phyloP scores from a whole-genome alignment of 2,329 filamentous ascomycete species.

The Verticillium zaregamsianum region DNA sequence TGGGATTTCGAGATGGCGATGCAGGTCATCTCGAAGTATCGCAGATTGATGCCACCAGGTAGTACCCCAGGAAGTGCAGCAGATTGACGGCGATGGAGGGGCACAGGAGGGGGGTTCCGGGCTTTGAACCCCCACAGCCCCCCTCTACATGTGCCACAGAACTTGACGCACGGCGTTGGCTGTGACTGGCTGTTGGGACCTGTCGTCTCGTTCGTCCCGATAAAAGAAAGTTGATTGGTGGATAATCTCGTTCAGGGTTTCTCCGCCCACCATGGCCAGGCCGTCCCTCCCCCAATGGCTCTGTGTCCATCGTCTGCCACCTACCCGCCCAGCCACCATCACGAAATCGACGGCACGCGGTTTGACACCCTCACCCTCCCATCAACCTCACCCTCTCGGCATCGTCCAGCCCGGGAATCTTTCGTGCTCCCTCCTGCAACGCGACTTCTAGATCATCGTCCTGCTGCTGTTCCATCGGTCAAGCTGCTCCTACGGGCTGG shows the following conservation, averaged over 20 bases:
- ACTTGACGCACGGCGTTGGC: neutral
- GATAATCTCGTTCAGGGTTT: neutral
- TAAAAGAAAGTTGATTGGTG: neutral
- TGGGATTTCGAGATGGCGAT: neutral
- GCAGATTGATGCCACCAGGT: neutral
- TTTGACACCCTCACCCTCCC: neutral
- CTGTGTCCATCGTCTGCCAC: neutral
- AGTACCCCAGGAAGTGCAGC: neutral
- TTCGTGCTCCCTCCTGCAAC: neutral
- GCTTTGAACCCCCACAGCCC: neutral
- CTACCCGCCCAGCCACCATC: neutral
- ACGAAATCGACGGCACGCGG: neutral
- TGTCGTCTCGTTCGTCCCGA: neutral
- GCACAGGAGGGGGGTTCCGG: neutral
- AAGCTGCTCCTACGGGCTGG: neutral
- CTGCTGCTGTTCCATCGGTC: neutral
- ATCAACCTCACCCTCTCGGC: neutral
- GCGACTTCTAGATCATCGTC: neutral
- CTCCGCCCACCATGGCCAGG: neutral
- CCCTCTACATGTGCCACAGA: neutral
- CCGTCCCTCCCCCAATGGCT: neutral
- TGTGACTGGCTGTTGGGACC: neutral
- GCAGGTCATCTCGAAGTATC: neutral
- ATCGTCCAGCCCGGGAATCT: neutral
- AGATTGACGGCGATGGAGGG: neutral